Base-by-base conservation (phyloP, 2,329 filamentous ascomycete genomes). In the Xylariaceae sp. region DNA sequence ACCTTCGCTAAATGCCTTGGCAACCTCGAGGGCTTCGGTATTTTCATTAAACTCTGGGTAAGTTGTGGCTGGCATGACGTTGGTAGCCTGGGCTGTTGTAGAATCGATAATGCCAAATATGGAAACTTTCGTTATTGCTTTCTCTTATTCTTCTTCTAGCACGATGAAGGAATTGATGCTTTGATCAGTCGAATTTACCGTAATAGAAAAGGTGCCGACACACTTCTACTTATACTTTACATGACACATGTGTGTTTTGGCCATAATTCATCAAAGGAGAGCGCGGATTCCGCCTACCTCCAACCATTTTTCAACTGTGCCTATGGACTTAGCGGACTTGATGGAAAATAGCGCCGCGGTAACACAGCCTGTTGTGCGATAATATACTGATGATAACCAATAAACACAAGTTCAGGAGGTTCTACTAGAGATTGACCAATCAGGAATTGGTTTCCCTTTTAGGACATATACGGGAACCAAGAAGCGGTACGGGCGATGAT, bases 21-120 rank as follows among this genome's bases (percentile, higher is more conserved):
- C 72, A 10, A 76, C 73, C 18, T 75, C 72, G 7, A 70, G 46
- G n/a, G 59, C 72, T 55, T 74, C 70, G 13, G 75, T 76, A 0
- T 68, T 55, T 2, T 50, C 50, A 42, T 69, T 63, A 53, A 72
- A 75, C 16, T 71, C 62, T 20, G 71, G 54, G 55, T 74, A 57
- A 15, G 70, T 71, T 43, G 70, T 72, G 21, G 57, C 35, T n/a
- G 65, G 53, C 65, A 67, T 67, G 26, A 40, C 64, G 50, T 15
- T 6, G 16, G 11, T 35, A 11, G 18, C 13, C 32, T 15, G 18
- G 8, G 23, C 9, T 29, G 6, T 27, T 20, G 6, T 36, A 32
- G 32, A 36, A 13, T 6, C 27, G 10, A 16, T 4, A 10, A 32
- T 13, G 13, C 24, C 21, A 24, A 26, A 29, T 21, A 33, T 16